These are phyloP conservation scores for Lasiodiplodia gonubiensis DNA, from an alignment of 2,329 filamentous ascomycete genomes.

Conservation along the genomic window DNA sequence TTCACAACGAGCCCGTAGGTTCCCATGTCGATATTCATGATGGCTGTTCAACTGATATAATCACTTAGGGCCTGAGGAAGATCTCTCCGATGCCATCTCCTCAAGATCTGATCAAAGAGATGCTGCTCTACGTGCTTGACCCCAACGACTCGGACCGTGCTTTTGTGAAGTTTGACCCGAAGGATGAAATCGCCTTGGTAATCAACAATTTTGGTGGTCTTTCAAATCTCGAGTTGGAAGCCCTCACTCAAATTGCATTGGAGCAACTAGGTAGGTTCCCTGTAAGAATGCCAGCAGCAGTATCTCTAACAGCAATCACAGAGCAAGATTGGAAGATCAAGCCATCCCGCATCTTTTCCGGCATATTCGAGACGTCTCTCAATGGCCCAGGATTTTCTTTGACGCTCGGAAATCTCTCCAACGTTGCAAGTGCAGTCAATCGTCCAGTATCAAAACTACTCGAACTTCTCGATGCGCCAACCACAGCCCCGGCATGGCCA, in stretches of 20 bases:
- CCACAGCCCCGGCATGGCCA: constrained; percentile 59
- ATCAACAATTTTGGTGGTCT: constrained; percentile 59
- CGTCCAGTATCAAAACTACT: constrained; percentile 51
- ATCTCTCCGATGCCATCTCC: constrained; percentile 56
- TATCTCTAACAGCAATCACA: constrained; percentile 12
- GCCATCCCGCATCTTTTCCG: constrained; percentile 66
- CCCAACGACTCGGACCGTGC: constrained; percentile 55
- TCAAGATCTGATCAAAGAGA: constrained; percentile 55
- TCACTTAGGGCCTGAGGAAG: constrained; percentile 49
- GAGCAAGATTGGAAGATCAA: constrained; percentile 62
- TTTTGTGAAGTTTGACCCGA: constrained; percentile 54
- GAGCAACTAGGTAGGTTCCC: constrained; percentile 41
- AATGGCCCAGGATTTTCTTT: constrained; percentile 72
- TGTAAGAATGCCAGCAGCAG: not conserved
- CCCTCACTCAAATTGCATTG: constrained; percentile 51
- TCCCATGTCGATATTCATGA: too few relatives aligned
- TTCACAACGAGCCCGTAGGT: constrained; percentile 58
- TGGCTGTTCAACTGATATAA: not conserved
- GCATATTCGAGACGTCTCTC: constrained; percentile 74
- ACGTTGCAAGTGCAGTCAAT: constrained; percentile 50
- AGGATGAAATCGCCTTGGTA: constrained; percentile 54
- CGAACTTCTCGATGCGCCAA: constrained; percentile 56
- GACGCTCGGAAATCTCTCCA: constrained; percentile 59
- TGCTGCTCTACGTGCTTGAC: constrained; percentile 57
- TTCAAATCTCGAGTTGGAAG: constrained; percentile 55